phyloP scores from a whole-genome alignment of 2,329 filamentous ascomycete genomes.

The Beauveria sp. region DNA sequence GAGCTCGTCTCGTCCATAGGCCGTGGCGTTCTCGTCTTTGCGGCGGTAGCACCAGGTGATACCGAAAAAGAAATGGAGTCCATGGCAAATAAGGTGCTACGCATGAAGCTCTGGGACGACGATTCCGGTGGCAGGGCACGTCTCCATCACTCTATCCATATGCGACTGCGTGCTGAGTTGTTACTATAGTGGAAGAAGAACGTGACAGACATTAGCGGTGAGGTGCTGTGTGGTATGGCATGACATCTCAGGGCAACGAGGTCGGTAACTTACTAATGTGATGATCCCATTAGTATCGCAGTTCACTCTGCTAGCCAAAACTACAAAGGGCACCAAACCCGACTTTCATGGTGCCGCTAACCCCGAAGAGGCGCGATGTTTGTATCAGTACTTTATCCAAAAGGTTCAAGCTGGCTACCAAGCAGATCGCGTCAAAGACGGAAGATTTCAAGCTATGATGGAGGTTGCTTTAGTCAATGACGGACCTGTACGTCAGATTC shows the following conservation, averaged over 20 bases:
- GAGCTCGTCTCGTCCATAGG: slow-evolving; percentile 86
- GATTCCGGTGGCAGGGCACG: slow-evolving; percentile 59
- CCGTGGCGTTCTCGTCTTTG: slow-evolving; percentile 82
- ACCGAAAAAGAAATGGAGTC: slow-evolving; percentile 80
- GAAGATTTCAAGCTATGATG: slow-evolving; percentile 99
- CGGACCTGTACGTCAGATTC: slow-evolving; percentile 45
- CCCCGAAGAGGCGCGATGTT: slow-evolving; percentile 65
- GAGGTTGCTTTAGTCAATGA: slow-evolving; percentile 90
- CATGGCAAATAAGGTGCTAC: slow-evolving; percentile 78
- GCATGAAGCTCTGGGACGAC: slow-evolving; percentile 87
- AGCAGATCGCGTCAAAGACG: slow-evolving; percentile 75
- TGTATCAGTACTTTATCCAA: slow-evolving; percentile 78
- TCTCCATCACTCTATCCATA: slow-evolving; percentile 13
- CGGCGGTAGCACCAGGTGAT: slow-evolving; percentile 83
- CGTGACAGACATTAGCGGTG: slow-evolving; percentile 80
- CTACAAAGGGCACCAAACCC: slow-evolving; percentile 94
- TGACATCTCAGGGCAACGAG: neutral
- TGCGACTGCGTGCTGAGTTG: slow-evolving; percentile 6
- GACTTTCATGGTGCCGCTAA: slow-evolving; percentile 86
- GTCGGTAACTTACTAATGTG: neutral
- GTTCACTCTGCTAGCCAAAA: slow-evolving; percentile 85
- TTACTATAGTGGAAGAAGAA: slow-evolving; percentile 72
- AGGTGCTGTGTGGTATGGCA: slow-evolving; percentile 78
- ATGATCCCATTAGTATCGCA: slow-evolving; percentile 64
- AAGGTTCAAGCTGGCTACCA: slow-evolving; percentile 67